Evolutionary conservation across 164 flowering plant genomes (phyloP).

Genomic region (Buxus sempervirens): DNA sequence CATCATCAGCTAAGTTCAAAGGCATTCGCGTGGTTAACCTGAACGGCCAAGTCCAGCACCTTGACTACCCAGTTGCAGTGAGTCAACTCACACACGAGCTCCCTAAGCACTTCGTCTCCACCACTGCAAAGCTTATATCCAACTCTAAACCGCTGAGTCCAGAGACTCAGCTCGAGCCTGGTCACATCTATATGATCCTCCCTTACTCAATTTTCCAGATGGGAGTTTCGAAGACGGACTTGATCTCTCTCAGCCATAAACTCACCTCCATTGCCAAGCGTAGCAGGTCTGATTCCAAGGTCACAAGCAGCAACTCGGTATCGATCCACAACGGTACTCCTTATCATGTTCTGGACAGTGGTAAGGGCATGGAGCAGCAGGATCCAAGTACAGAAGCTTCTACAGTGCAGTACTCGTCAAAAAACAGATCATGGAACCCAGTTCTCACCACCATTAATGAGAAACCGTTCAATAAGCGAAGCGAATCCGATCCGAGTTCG

Average conservation of each 20-base stretch:
- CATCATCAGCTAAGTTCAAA: slow-evolving; percentile 6
- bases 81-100: slow-evolving; percentile 22
- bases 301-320: not conserved
- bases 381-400: not conserved
- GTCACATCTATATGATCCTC: slow-evolving; percentile 36
- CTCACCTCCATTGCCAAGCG: slow-evolving; percentile 21
- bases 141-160: slow-evolving; percentile 22
- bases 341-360: not conserved
- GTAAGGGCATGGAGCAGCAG: not conserved
- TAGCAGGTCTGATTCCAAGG: not conserved
- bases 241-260: not conserved
- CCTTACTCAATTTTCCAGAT: slow-evolving; percentile 29
- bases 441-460: slow-evolving; percentile 46
- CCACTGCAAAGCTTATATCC: slow-evolving; percentile 31
- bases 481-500: slow-evolving; percentile 32
- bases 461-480: slow-evolving; percentile 33
- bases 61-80: slow-evolving; percentile 27
- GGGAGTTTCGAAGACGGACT: slow-evolving; percentile 9
- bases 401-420: slow-evolving; percentile 1
- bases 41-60: slow-evolving; percentile 30
- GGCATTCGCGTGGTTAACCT: slow-evolving; percentile 31
- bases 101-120: slow-evolving; percentile 28
- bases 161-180: slow-evolving; percentile 25
- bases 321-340: not conserved
- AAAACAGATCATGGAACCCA: slow-evolving; percentile 40